phyloP scores from a whole-genome alignment of 257 asterid genomes.

The Henckelia pumila region DNA sequence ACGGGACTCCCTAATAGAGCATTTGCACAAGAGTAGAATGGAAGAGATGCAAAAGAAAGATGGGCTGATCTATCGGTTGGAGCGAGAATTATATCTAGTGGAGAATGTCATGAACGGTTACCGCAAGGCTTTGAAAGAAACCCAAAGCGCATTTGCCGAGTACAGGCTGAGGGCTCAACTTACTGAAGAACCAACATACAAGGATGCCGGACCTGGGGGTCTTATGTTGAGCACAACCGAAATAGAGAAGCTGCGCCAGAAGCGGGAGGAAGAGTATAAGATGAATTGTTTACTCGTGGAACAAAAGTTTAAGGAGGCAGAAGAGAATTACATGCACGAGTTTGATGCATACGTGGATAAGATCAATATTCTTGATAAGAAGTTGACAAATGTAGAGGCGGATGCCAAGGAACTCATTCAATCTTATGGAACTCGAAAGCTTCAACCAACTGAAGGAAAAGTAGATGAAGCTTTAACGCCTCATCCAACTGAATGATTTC shows the following conservation, averaged over 20 bases:
- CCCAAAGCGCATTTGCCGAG: constrained; percentile 58
- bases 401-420: constrained; percentile 37
- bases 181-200: constrained; percentile 68
- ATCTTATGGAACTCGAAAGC: constrained; percentile 22
- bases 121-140: constrained; percentile 68
- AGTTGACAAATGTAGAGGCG: constrained; percentile 42
- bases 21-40: constrained; percentile 45
- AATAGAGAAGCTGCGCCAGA: constrained; percentile 48
- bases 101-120: constrained; percentile 62
- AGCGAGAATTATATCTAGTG: constrained; percentile 65
- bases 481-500: constrained; percentile 27
- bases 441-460: constrained; percentile 25
- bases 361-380: constrained; percentile 40
- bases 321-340: constrained; percentile 27
- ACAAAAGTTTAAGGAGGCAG: constrained; percentile 49
- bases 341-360: constrained; percentile 39
- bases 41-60: constrained; percentile 68
- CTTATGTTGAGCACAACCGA: constrained; percentile 61
- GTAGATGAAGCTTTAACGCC: constrained; percentile 27
- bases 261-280: constrained; percentile 57
- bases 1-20: constrained; percentile 51
- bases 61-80: constrained; percentile 48
- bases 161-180: constrained; percentile 53
- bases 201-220: constrained; percentile 75
- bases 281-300: constrained; percentile 44